Evolutionary conservation across 306 rosid genomes (phyloP).

Genomic region (Ziziphus jujuba): DNA sequence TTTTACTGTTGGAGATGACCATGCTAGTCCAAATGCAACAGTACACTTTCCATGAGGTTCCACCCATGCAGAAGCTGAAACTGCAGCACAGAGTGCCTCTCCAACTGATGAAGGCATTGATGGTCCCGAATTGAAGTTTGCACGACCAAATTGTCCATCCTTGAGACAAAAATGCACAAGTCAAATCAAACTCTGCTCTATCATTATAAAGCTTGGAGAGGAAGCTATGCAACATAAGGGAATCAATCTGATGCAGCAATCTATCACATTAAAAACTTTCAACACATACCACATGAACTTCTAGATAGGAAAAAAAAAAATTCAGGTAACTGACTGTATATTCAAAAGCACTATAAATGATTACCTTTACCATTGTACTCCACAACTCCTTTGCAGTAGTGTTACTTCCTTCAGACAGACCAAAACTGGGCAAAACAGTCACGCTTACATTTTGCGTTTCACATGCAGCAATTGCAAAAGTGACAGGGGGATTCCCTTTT

Average conservation of each 20-base stretch:
- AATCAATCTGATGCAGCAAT: neutral
- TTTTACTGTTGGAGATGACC: constrained; percentile 97
- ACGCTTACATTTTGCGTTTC: constrained; percentile 96
- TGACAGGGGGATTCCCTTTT: constrained; percentile 90
- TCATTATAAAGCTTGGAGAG: neutral
- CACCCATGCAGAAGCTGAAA: constrained; percentile 95
- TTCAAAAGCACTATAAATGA: constrained; percentile 12
- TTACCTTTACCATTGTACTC: constrained; percentile 82
- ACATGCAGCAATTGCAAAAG: constrained; percentile 89
- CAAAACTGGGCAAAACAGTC: constrained; percentile 86
- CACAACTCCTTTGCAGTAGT: constrained; percentile 84
- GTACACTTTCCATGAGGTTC: constrained; percentile 99
- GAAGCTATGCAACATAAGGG: neutral
- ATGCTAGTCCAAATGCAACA: constrained; percentile 84
- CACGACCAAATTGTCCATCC: constrained; percentile 94
- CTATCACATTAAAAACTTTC: neutral
- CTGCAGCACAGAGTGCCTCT: constrained; percentile 94
- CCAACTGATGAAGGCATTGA: constrained; percentile 89
- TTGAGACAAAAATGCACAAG: constrained; percentile 15
- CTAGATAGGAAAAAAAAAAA: neutral
- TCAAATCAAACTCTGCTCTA: neutral
- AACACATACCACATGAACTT: neutral
- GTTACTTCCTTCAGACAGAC: constrained; percentile 73
- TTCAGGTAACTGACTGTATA: constrained; percentile 5
- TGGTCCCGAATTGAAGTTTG: constrained; percentile 72